Base-by-base conservation (phyloP, 768 basidiomycete genomes). In the Boletellus ananiceps region DNA sequence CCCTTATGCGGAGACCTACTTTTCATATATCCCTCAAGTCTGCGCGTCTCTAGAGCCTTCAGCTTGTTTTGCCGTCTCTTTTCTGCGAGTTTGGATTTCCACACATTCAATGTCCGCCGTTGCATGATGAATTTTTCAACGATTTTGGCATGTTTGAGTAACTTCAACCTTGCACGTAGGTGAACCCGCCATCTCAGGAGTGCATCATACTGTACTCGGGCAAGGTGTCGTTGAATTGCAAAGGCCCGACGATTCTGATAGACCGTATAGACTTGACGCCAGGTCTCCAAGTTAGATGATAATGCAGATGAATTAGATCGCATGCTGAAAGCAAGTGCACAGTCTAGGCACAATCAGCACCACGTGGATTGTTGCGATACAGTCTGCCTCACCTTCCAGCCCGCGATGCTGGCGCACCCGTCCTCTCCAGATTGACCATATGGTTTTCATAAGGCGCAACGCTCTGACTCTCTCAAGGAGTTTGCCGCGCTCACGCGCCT, bases 401-500 rank as follows among this genome's bases (percentile, higher is more conserved):
- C 64, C 55, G 44, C 62, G 62, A 31, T 73, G 67, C 32, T 69
- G 59, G 41, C 67, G 67, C 46, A 82, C 55, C 16, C 71, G 73
- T 44, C 59, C 63, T 50, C 66, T 70, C 86, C 86, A 88, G 14
- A 71, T 59, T 15, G 60, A 57, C 75, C 79, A 81, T 1, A 69
- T 66, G 36, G 65, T 65, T 55, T 74, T 77, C 39, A 78, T 45
- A 8, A 82, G 56, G 31, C 80, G 73, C 16, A 71, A 52, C 5
- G 68, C 63, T 45, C 71, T 75, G 32, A 82, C 78, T 40, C 77
- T 74, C 49, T 78, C 78, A 11, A 88, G 70, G 25, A 82, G 70
- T 43, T 66, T 71, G 27, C 82, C 83, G 8, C 82, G 77, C 57
- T 84, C 84, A 34, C 77, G 78, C 18, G 86, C 82, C 56, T 77